Conservation (phyloP, 2,329 filamentous ascomycete genomes). For the Aspergillus sp. region DNA sequence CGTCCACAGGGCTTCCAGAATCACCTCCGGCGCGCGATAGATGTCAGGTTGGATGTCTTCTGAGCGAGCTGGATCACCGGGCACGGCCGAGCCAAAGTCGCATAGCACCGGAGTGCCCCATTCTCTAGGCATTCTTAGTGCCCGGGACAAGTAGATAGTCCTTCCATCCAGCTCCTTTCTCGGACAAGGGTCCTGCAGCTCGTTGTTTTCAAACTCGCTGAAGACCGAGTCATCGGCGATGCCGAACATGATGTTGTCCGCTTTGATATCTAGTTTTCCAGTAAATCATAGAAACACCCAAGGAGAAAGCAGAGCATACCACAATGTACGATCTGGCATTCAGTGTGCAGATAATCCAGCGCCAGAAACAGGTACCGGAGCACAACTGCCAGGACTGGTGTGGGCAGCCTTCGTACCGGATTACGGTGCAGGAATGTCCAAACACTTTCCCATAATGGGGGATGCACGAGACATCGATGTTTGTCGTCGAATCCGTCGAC, state of each 20-base stretch:
- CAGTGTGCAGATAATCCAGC: conserved; percentile 39
- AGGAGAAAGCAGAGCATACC: too few species aligned
- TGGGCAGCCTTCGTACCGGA: conserved; percentile 28
- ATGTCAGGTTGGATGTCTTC: conserved; percentile 23
- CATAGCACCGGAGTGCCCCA: conserved; percentile 34
- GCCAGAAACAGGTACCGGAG: conserved; percentile 35
- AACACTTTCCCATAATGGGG: conserved; percentile 37
- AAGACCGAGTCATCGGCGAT: conserved; percentile 35
- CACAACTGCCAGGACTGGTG: conserved; percentile 24
- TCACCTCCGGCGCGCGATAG: conserved; percentile 37
- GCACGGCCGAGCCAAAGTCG: conserved; percentile 42
- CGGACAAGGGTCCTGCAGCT: conserved; percentile 32
- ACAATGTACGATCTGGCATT: conserved; percentile 39
- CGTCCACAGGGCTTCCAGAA: conserved; percentile 38
- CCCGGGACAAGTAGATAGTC: conserved; percentile 36
- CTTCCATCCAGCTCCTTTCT: conserved; percentile 35
- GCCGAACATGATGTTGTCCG: conserved; percentile 40
- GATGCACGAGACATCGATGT: conserved; percentile 31
- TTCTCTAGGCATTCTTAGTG: conserved; percentile 25
- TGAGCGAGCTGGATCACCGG: conserved; percentile 24
- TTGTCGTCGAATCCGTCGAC: conserved; percentile 19
- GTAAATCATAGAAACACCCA: conserved; percentile 7
- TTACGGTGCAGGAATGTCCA: conserved; percentile 33
- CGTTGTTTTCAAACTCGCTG: conserved; percentile 31
- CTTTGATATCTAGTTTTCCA: conserved; percentile 32